Evolutionary conservation across 805 yeast genomes (phyloP), one percentile per base, ranked within the genome.

Genomic region (Phaffomyces antillensis): DNA sequence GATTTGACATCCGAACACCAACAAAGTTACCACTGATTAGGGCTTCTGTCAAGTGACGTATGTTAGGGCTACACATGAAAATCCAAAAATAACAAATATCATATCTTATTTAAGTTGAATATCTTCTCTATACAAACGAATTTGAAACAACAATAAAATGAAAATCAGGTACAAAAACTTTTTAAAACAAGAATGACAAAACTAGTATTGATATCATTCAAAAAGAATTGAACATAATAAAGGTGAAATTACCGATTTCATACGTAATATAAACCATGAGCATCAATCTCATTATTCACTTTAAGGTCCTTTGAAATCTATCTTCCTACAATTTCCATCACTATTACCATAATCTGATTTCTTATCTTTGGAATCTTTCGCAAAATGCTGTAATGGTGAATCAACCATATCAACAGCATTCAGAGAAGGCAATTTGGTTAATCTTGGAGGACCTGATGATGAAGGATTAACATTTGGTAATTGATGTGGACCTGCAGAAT

Each of bases 401-500:
- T 52, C 56, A 17, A 43, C 40, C 15, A 40, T 26, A 9, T 44
- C 47, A 5, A 28, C 30, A 15, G 44, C 20, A 30, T 33, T 44
- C 13, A 45, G 3, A 3, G 48, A 42, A n/a, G 45, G 48, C 7
- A 42, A 36, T 35, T 45, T 45, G 4, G 45, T 31, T 24, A 42
- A 10, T 34, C 48, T 20, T 23, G 48, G 39, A 9, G 44, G 44
- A 2, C 41, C 46, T 24, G 40, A 36, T 24, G 40, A 36, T 39
- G n/a, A 32, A 13, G 33, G 24, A 24, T 38, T 37, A 1, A 45
- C 41, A 20, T 43, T 45, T 8, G 59, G 59, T 4, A 55, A 40
- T 38, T 50, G 45, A 31, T 53, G 52, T 13, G 54, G 52, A 2
- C 51, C 49, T 8, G 65, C 62, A 11, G 66, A 56, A 8, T 63